Evolutionary conservation across 371 early-diverging fungal genomes (phyloP).

Genomic region (Saksenaea oblongispora): DNA sequence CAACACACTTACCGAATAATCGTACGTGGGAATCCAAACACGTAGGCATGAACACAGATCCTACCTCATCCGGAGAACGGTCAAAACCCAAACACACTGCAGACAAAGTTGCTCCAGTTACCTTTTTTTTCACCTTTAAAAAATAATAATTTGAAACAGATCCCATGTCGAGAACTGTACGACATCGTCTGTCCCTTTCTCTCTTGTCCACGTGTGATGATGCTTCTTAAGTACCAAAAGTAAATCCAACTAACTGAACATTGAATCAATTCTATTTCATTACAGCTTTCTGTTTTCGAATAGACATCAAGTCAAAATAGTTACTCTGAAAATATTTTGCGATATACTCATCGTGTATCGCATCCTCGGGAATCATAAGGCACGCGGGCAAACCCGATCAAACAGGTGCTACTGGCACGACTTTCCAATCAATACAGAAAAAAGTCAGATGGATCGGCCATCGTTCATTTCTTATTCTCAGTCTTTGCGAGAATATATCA

Average conservation of each 20-base stretch:
- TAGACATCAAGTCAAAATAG: neutral
- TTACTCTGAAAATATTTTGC: neutral
- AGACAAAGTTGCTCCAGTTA: neutral
- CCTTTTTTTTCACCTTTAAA: neutral
- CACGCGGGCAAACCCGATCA: neutral
- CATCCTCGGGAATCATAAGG: neutral
- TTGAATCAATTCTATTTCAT: neutral
- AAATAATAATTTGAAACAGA: neutral
- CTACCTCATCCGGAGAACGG: neutral
- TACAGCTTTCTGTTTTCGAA: neutral
- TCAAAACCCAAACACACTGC: neutral
- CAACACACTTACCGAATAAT: neutral
- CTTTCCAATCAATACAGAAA: neutral
- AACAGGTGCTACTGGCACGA: neutral
- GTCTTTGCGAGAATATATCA: neutral
- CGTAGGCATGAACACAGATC: slow-evolving; percentile 1
- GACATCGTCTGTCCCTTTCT: neutral
- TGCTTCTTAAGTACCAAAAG: neutral
- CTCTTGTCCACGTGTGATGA: neutral
- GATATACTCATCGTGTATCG: neutral
- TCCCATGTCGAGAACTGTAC: neutral
- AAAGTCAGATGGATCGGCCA: neutral
- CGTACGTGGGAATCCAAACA: slow-evolving; percentile 3
- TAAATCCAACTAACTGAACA: neutral
- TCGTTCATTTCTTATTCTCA: neutral